Evolutionary conservation across 257 asterid genomes (phyloP).

Genomic region (Primulina eburnea): DNA sequence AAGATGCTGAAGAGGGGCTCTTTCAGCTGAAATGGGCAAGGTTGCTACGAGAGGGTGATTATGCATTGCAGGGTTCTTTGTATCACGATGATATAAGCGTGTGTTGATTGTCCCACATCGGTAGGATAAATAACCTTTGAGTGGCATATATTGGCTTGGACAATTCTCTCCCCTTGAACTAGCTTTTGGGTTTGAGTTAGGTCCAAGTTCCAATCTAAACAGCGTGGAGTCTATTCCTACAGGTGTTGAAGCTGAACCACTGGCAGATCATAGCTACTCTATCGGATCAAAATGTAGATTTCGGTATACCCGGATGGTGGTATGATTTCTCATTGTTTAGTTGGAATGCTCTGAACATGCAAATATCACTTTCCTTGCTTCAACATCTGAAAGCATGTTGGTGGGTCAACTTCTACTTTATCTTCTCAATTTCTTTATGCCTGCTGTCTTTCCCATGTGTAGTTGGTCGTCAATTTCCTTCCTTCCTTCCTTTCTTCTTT

Average conservation of each 20-base stretch:
- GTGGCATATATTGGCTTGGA: too few relatives aligned
- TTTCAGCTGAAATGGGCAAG: slow-evolving; percentile 77
- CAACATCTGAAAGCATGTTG: slow-evolving; percentile 89
- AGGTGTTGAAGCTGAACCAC: slow-evolving; percentile 47
- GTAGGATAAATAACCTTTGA: too few relatives aligned
- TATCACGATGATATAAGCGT: slow-evolving; percentile 34
- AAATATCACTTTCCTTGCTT: slow-evolving; percentile 65
- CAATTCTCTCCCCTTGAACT: too few relatives aligned
- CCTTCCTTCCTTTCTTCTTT: background rate
- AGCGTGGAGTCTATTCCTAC: slow-evolving; percentile 46
- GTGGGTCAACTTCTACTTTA: slow-evolving; percentile 42
- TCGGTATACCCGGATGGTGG: slow-evolving; percentile 84
- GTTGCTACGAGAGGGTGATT: slow-evolving; percentile 70
- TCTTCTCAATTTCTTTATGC: slow-evolving; percentile 19
- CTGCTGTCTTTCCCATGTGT: slow-evolving; percentile 1
- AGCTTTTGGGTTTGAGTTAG: too few relatives aligned
- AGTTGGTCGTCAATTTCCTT: background rate
- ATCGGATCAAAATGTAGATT: slow-evolving; percentile 91
- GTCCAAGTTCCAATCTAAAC: too few relatives aligned
- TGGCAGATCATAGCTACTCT: slow-evolving; percentile 50
- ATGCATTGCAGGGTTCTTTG: slow-evolving; percentile 37
- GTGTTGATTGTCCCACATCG: too few relatives aligned
- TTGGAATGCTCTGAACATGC: slow-evolving; percentile 66
- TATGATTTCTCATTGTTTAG: slow-evolving; percentile 65
- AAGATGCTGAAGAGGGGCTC: slow-evolving; percentile 88